Evolutionary conservation across 345 rosid species (phyloP).

Genomic region (Gossypium herbaceum): DNA sequence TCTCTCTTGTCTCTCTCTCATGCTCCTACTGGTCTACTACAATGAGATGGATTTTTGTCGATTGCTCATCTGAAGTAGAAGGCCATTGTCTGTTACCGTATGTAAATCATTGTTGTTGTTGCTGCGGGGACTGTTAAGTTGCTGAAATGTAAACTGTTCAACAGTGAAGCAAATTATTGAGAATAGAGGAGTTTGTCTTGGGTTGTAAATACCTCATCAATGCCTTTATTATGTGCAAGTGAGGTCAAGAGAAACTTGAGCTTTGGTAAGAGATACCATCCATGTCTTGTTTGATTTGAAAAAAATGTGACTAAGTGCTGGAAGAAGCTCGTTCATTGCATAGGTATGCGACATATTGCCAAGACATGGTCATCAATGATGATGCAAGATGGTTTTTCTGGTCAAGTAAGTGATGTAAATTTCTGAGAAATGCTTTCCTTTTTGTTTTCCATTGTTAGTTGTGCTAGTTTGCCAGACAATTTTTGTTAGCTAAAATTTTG

Average conservation of each 20-base stretch:
- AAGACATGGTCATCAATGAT: constrained; percentile 27
- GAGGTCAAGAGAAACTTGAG: constrained; percentile 13
- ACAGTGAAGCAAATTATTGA: neutral
- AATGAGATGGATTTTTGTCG: constrained; percentile 1
- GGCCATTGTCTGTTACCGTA: neutral
- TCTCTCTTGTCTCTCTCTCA: neutral
- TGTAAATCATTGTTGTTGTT: neutral
- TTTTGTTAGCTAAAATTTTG: constrained; percentile 7
- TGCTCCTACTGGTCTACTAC: neutral
- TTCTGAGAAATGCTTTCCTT: constrained; percentile 17
- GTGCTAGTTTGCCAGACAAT: constrained; percentile 1
- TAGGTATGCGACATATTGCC: constrained; percentile 21
- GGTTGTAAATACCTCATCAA: constrained; percentile 13
- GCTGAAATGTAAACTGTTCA: neutral
- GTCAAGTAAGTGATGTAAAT: constrained; percentile 42
- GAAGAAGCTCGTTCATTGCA: constrained; percentile 23
- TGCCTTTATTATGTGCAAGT: constrained; percentile 6
- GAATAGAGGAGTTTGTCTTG: constrained; percentile 12
- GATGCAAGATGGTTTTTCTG: constrained; percentile 31
- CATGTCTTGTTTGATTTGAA: constrained; percentile 13
- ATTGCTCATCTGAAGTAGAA: constrained; percentile 14
- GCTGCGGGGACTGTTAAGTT: neutral
- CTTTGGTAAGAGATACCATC: constrained; percentile 8
- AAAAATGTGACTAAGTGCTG: constrained; percentile 17
- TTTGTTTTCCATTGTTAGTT: constrained; percentile 18